Conservation (phyloP, 2,329 filamentous ascomycete genomes). For the Zopfia rhizophila region DNA sequence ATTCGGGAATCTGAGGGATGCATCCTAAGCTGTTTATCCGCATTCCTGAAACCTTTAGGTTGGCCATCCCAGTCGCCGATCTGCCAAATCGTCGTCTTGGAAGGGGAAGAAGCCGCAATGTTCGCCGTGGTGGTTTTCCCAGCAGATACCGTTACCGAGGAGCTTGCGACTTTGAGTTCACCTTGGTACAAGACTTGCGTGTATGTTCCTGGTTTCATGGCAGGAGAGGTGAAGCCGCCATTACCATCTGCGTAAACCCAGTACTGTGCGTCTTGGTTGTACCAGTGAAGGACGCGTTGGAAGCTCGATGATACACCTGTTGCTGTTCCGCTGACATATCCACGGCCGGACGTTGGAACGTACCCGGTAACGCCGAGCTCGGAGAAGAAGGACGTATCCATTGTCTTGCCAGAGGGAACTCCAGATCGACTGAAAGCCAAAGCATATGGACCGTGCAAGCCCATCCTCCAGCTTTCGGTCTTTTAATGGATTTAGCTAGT, state of each 20-base stretch:
- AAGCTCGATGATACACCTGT: conserved; percentile 64
- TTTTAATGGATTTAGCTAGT: conserved; percentile 55
- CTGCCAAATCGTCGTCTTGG: conserved; percentile 67
- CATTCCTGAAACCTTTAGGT: conserved; percentile 69
- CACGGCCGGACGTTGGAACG: conserved; percentile 65
- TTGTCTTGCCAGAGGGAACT: conserved; percentile 57
- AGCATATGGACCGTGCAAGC: conserved; percentile 73
- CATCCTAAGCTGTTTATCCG: conserved; percentile 74
- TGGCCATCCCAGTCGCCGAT: conserved; percentile 74
- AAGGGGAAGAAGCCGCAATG: conserved; percentile 61
- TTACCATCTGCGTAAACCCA: conserved; percentile 67
- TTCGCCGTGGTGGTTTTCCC: conserved; percentile 61
- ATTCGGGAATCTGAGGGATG: conserved; percentile 74
- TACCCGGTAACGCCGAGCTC: conserved; percentile 68
- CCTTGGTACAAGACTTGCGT: conserved; percentile 73
- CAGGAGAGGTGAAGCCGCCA: conserved; percentile 70
- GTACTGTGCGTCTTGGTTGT: conserved; percentile 71
- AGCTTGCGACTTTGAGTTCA: conserved; percentile 65
- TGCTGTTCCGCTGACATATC: conserved; percentile 69
- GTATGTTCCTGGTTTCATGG: conserved; percentile 75
- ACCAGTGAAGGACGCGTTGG: conserved; percentile 72
- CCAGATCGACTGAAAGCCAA: conserved; percentile 69
- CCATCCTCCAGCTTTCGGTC: conserved; percentile 71
- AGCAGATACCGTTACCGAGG: conserved; percentile 58
- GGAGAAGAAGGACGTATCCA: conserved; percentile 69